Conservation (phyloP, 441 rosid species). For the Syzygium syzygioides region DNA sequence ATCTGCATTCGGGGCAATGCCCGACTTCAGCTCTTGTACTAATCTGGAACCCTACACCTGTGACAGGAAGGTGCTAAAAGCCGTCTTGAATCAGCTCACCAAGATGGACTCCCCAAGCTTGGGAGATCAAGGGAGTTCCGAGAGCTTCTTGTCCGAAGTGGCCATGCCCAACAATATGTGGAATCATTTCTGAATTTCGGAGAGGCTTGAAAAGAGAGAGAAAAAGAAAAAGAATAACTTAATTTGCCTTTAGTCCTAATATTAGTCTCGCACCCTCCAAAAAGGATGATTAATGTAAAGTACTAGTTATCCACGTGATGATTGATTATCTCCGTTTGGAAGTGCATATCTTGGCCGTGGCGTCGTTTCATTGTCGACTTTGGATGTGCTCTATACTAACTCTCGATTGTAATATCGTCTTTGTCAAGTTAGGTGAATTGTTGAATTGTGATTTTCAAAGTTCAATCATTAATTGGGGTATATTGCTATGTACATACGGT, state of each 20-base stretch:
- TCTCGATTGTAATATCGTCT: background rate
- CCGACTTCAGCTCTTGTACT: background rate
- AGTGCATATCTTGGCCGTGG: background rate
- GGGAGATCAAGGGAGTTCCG: constrained; percentile 33
- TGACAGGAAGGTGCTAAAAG: constrained; percentile 32
- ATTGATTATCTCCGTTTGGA: background rate
- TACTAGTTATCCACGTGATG: background rate
- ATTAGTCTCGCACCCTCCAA: background rate
- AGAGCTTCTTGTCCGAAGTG: constrained; percentile 44
- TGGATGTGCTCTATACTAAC: background rate
- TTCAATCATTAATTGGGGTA: background rate
- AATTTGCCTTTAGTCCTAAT: background rate
- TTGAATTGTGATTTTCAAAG: background rate
- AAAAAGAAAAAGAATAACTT: background rate
- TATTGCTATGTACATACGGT: background rate
- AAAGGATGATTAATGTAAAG: background rate
- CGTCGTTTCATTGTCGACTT: background rate
- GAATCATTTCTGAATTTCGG: constrained; percentile 8
- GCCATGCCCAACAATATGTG: constrained; percentile 32
- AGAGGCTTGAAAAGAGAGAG: background rate
- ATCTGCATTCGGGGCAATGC: constrained; percentile 5
- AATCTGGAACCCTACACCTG: constrained; percentile 20
- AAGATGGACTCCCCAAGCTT: constrained; percentile 32
- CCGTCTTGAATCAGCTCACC: constrained; percentile 32
- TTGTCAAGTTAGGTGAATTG: background rate